Conservation (phyloP, 371 early-diverging fungal species). For the Funneliformis caledonium region DNA sequence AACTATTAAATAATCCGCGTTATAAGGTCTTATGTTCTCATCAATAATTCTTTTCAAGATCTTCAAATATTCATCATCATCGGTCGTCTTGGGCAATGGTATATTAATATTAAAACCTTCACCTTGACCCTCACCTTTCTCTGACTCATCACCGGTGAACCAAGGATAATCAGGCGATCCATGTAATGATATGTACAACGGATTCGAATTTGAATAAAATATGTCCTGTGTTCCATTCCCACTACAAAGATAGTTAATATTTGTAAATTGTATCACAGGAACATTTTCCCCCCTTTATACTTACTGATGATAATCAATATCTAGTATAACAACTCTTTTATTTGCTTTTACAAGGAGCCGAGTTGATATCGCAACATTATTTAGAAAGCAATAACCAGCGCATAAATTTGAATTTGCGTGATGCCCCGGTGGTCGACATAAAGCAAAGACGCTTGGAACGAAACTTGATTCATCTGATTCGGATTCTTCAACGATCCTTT, state of each 20-base stretch:
- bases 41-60: slow-evolving; percentile 44
- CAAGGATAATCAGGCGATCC: slow-evolving; percentile 58
- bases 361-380: slow-evolving; percentile 64
- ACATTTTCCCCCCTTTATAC: not conserved
- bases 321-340: slow-evolving; percentile 58
- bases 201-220: slow-evolving; percentile 63
- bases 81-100: slow-evolving; percentile 58
- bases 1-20: slow-evolving; percentile 57
- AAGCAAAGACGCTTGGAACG: slow-evolving; percentile 58
- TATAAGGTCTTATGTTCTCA: slow-evolving; percentile 47
- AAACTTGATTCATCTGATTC: slow-evolving; percentile 6
- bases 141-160: slow-evolving; percentile 65
- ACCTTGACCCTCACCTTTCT: slow-evolving; percentile 61
- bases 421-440: slow-evolving; percentile 74
- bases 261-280: no score
- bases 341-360: slow-evolving; percentile 54
- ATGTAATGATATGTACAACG: slow-evolving; percentile 64
- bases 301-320: slow-evolving; percentile 73
- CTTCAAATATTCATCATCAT: slow-evolving; percentile 56
- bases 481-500: slow-evolving; percentile 43
- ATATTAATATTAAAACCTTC: slow-evolving; percentile 73
- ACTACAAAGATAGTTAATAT: slow-evolving; percentile 43
- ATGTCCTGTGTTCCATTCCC: slow-evolving; percentile 78
- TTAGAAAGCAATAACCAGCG: slow-evolving; percentile 65
- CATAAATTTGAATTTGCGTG: slow-evolving; percentile 62